Base-by-base conservation (phyloP, 805 yeast genomes). In the Clavispora phyllophila region DNA sequence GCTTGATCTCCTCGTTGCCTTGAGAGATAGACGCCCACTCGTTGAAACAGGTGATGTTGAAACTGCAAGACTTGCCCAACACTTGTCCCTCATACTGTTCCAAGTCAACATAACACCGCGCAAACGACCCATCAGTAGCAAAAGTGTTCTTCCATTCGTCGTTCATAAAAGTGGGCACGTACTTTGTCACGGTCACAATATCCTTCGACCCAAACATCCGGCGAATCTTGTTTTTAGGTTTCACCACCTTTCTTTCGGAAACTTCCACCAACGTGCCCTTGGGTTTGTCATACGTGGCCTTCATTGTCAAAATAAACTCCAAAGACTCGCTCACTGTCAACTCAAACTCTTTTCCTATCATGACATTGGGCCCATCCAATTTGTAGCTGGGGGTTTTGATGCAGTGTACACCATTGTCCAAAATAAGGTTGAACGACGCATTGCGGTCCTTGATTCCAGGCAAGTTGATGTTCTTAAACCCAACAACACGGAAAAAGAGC, bases 101-200 rank as follows among this genome's bases (percentile, higher is more conserved):
- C 53, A 84, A 82, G 36, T 75, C 75, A 41, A 90, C 69, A 51
- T 83, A 81, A 41, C 85, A 77, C 54, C 91, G 74, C 8, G 88
- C 96, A 71, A 87, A 89, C 28, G 96, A 87, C 2, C 98, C 98
- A 60, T 88, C 95, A 26, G 73, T 71, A 1, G 97, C 96, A 48
- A 88, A 74, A 42, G 76, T 65, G 26, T 69, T 61, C 26, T 75
- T 76, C 84, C 91, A 77, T 2, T 73, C 65, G 64, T 85, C 95
- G 4, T 63, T 61, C 1, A 74, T 68, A 25, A 75, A 71, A 46
- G 70, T 69, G 2, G 81, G 71, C 5, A 81, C 75, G 46, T 71
- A 76, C 49, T 66, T 78, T 40, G 79, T 77, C 2, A 76, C 68
- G 3, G 73, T 70, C 32, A 76, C 55, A 12, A 70, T 53, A 35